Base-by-base conservation (phyloP, 495 filamentous ascomycete species). In the Penicillium coprophilum region DNA sequence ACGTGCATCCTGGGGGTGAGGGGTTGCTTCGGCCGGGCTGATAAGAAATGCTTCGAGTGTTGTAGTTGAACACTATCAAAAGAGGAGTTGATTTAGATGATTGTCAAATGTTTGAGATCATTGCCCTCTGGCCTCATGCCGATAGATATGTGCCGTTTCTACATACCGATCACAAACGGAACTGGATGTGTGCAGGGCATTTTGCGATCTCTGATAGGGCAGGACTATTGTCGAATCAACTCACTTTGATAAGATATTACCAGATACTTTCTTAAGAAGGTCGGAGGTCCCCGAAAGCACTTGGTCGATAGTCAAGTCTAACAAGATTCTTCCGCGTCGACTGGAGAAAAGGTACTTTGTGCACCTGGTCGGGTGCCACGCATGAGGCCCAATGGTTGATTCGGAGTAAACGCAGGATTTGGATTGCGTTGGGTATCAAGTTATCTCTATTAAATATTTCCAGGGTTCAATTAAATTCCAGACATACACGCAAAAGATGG, bases 261-360 rank as follows among this genome's bases (percentile, higher is more conserved):
- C 30, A 27, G 7, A 6, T 27, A 6, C 24, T 27, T 27, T 4
- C 24, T 27, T 27, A 27, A 27, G 24, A 27, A 27, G 24, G 7
- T 27, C 24, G 24, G 24, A 27, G 24, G 24, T 27, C 24, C 24
- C 24, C 24, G 24, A 27, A 27, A 27, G 24, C 2, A 6, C 24
- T 27, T 27, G 24, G 65, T 19, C 63, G 68, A 54, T 4, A 27
- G 62, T 68, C 31, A 63, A 65, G 28, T 71, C 61, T 19, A 66
- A 71, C 59, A 71, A 69, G 52, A 63, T 61, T 3, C 27, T 65
- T 7, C 64, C 63, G 13, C 67, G 65, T 60, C 59, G 63, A 41
- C 67, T 41, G 69, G 32, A 53, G 55, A 19, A 67, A 64, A 31
- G 53, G 57, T 12, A 53, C 51, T 21, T 19, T 20, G 10, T 65